Percentiles rank a stretch among this genome's conserved stretches.
These are phyloP conservation scores for Xylariales sp. DNA, from an alignment of 2,329 filamentous ascomycete genomes.

Conservation along the genomic window DNA sequence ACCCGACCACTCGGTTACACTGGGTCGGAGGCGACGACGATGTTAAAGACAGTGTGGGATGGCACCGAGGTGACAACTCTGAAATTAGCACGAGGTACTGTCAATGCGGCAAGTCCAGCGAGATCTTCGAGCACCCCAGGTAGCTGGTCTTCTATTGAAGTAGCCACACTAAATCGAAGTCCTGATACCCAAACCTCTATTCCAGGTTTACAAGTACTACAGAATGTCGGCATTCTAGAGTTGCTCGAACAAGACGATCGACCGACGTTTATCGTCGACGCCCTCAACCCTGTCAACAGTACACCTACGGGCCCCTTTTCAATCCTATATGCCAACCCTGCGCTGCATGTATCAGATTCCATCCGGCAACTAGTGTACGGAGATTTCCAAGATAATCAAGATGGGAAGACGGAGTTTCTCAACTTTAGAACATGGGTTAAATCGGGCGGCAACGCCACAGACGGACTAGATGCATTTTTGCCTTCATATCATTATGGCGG, in stretches of 20 bases:
- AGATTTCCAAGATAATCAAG: constrained; percentile 56
- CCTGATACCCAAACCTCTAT: constrained; percentile 61
- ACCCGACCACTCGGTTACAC: constrained; percentile 54
- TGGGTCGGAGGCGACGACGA: constrained; percentile 58
- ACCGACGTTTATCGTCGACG: constrained; percentile 80
- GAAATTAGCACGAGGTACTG: constrained; percentile 65
- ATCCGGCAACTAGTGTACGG: constrained; percentile 68
- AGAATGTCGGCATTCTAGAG: constrained; percentile 75
- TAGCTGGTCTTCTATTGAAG: constrained; percentile 65
- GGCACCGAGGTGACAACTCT: constrained; percentile 65
- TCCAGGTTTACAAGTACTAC: constrained; percentile 67
- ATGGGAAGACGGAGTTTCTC: constrained; percentile 61
- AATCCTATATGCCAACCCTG: constrained; percentile 75
- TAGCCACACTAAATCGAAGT: constrained; percentile 62
- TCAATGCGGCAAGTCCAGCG: constrained; percentile 60
- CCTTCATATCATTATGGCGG: constrained; percentile 72
- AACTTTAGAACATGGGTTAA: constrained; percentile 78
- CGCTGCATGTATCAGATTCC: constrained; percentile 68
- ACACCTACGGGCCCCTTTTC: constrained; percentile 63
- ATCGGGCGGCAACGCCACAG: constrained; percentile 63
- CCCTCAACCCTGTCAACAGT: constrained; percentile 68
- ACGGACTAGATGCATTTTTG: constrained; percentile 63
- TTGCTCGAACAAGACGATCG: constrained; percentile 80
- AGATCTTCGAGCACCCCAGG: constrained; percentile 64
- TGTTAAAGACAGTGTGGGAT: constrained; percentile 61